Conservation (phyloP, 768 basidiomycete species). For the Termitomyces sp. region DNA sequence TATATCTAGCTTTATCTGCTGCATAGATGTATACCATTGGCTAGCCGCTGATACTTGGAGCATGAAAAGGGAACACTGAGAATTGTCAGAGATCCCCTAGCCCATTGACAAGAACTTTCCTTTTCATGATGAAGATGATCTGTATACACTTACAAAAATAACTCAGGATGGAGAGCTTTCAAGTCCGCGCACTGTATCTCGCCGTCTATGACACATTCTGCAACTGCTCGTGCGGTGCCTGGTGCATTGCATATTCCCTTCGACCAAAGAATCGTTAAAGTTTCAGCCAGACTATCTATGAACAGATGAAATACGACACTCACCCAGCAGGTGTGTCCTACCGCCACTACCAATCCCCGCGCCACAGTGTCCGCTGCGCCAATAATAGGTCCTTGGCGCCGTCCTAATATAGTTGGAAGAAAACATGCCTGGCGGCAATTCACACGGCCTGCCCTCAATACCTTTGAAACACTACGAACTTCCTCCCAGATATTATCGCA, state of each 20-base stretch:
- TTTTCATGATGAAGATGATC: neutral
- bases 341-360: conserved; percentile 64
- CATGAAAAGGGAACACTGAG: neutral
- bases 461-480: conserved; percentile 56
- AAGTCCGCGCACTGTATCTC: conserved; percentile 53
- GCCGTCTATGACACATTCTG: conserved; percentile 69
- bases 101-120: neutral
- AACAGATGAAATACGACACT: conserved; percentile 18
- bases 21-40: neutral
- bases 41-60: neutral
- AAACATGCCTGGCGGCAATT: conserved; percentile 68
- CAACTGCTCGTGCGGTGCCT: conserved; percentile 71
- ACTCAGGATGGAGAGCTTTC: conserved; percentile 38
- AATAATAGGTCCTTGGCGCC: conserved; percentile 64
- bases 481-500: conserved; percentile 53
- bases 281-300: neutral
- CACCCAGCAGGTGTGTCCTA: conserved; percentile 81
- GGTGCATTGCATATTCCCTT: conserved; percentile 82
- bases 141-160: conserved; percentile 22
- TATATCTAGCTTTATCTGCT: neutral
- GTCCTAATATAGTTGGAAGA: conserved; percentile 53
- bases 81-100: neutral
- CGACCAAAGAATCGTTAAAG: conserved; percentile 1
- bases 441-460: conserved; percentile 48
- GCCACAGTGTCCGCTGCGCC: conserved; percentile 54